Evolutionary conservation across 257 asterid species (phyloP).

Genomic region (Solanum medicagineum): DNA sequence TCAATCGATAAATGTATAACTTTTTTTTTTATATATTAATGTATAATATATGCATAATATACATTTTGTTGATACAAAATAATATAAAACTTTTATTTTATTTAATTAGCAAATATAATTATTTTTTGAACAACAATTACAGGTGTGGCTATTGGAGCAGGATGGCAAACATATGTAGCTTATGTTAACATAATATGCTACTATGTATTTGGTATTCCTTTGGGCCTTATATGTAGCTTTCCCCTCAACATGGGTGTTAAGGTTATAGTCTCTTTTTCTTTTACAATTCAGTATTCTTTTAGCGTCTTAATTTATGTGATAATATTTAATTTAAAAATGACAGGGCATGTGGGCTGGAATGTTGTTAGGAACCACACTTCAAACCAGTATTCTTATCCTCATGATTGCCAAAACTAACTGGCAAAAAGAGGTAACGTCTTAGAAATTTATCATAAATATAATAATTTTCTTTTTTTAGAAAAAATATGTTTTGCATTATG

Average conservation of each 20-base stretch:
- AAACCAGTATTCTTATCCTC: background rate
- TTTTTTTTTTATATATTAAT: no score
- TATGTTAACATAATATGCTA: background rate
- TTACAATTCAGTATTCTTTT: no score
- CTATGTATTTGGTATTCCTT: constrained; percentile 1
- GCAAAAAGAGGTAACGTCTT: background rate
- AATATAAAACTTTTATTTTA: no score
- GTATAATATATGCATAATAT: no score
- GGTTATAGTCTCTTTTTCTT: background rate
- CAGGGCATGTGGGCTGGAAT: constrained; percentile 6
- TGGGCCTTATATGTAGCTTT: background rate
- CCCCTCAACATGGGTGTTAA: background rate
- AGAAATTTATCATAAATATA: background rate
- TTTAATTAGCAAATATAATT: no score
- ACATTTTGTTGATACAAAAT: no score
- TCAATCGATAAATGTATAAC: background rate
- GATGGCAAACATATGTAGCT: constrained; percentile 1
- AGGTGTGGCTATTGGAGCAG: constrained; percentile 7
- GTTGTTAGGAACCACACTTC: background rate
- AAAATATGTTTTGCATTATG: no score
- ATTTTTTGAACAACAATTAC: background rate
- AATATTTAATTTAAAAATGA: background rate
- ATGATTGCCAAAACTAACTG: background rate
- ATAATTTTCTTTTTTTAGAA: no score
- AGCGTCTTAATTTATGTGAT: no score